Conservation (phyloP, 805 yeast species). For the Nakazawaea anatomiae region DNA sequence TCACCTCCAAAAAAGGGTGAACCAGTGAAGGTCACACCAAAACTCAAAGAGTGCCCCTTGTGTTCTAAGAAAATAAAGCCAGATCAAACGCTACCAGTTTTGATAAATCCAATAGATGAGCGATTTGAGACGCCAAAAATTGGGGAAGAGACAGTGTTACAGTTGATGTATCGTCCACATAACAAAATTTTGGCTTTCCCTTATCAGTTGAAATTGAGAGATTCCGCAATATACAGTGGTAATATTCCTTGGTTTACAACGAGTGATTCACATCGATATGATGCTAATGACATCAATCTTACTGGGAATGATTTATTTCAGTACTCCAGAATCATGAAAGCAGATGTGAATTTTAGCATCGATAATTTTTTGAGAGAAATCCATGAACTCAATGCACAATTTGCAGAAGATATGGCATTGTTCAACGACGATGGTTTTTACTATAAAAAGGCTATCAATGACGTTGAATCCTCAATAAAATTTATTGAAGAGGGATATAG, state of each 20-base stretch:
- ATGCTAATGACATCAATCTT: slow-evolving; percentile 18
- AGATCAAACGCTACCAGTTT: slow-evolving; percentile 61
- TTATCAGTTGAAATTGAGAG: slow-evolving; percentile 19
- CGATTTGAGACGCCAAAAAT: slow-evolving; percentile 52
- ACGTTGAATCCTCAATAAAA: slow-evolving; percentile 43
- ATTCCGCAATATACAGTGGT: slow-evolving; percentile 20
- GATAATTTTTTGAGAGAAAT: slow-evolving; percentile 59
- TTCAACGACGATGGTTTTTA: slow-evolving; percentile 57
- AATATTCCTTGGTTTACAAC: slow-evolving; percentile 51
- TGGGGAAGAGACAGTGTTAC: slow-evolving; percentile 49
- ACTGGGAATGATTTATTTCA: slow-evolving; percentile 26
- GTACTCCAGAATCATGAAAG: slow-evolving; percentile 67
- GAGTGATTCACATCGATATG: slow-evolving; percentile 15
- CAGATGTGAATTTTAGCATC: slow-evolving; percentile 47
- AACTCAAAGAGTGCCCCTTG: slow-evolving; percentile 72
- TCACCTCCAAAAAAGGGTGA: slow-evolving; percentile 11
- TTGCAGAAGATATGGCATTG: slow-evolving; percentile 50
- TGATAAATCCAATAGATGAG: slow-evolving; percentile 43
- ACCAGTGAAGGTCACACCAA: slow-evolving; percentile 29
- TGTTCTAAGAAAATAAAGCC: slow-evolving; percentile 56
- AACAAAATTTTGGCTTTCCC: slow-evolving; percentile 27
- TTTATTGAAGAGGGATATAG: slow-evolving; percentile 28
- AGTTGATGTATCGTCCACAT: slow-evolving; percentile 53
- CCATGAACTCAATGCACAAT: slow-evolving; percentile 40
- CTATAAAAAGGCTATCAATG: slow-evolving; percentile 46